Percentiles rank a stretch among this genome's conserved stretches.
Evolutionary conservation across 768 basidiomycete genomes (phyloP).

Genomic region (Auriscalpium vulgare): DNA sequence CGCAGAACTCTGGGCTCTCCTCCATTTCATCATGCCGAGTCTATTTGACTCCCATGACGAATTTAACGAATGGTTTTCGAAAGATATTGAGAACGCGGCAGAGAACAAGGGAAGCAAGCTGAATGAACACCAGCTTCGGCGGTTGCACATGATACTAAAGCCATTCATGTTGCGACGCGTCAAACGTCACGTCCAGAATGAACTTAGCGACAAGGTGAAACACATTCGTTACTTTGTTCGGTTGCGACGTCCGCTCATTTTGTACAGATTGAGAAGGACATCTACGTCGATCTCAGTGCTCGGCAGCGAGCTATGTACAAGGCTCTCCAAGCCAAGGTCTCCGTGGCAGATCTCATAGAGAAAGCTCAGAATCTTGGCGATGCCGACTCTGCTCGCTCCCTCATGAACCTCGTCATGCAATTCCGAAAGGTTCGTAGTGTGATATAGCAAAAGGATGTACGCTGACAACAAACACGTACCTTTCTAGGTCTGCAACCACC

Average conservation of each 20-base stretch:
- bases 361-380: constrained; percentile 91
- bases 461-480: neutral
- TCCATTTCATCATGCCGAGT: constrained; percentile 99
- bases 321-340: constrained; percentile 85
- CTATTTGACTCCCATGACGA: constrained; percentile 98
- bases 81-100: constrained; percentile 93
- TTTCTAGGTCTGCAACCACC: constrained; percentile 89
- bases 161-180: constrained; percentile 98
- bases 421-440: constrained; percentile 75
- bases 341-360: constrained; percentile 86
- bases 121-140: constrained; percentile 90
- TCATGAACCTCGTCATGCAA: constrained; percentile 99
- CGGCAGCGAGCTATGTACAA: constrained; percentile 88
- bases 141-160: constrained; percentile 97
- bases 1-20: constrained; percentile 91
- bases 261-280: constrained; percentile 88
- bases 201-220: constrained; percentile 91
- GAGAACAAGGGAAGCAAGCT: constrained; percentile 88
- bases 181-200: constrained; percentile 98
- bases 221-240: neutral
- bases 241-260: neutral
- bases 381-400: constrained; percentile 81
- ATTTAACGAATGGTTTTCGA: constrained; percentile 99
- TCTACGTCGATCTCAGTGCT: constrained; percentile 90
- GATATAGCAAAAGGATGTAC: neutral